Evolutionary conservation across 257 asterid species (phyloP).

Genomic region (Capsicum baccatum): DNA sequence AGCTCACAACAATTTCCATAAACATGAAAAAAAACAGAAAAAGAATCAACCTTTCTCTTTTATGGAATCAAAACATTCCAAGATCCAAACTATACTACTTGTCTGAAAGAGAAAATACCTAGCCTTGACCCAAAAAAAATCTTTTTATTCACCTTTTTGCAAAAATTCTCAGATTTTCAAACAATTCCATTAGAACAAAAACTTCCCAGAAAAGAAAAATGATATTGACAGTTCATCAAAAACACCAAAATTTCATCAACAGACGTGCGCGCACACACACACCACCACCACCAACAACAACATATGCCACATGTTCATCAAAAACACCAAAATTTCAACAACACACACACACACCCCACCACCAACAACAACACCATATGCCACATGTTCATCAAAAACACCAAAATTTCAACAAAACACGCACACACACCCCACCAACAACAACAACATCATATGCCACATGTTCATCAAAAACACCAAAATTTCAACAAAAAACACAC

Average conservation of each 20-base stretch:
- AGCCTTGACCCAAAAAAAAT: background rate
- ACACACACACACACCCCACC: too few relatives aligned
- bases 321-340: too few relatives aligned
- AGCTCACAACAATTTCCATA: background rate
- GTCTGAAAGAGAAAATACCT: background rate
- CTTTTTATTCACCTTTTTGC: background rate
- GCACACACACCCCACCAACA: too few relatives aligned
- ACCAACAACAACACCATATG: background rate
- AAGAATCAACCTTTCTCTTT: background rate
- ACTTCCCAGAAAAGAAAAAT: slow-evolving; percentile 2
- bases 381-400: background rate
- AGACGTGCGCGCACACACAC: too few relatives aligned
- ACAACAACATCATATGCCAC: too few relatives aligned
- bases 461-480: too few relatives aligned
- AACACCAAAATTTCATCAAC: background rate
- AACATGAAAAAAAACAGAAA: background rate
- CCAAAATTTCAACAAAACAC: background rate
- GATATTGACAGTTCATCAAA: background rate
- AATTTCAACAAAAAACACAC: too few relatives aligned
- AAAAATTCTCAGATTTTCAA: background rate
- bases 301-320: too few relatives aligned
- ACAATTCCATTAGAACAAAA: slow-evolving; percentile 18
- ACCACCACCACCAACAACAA: too few relatives aligned
- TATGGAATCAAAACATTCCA: slow-evolving; percentile 5
- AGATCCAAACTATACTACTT: slow-evolving; percentile 6